Conservation (phyloP, 805 yeast genomes). For the Komagataella pseudopastoris region DNA sequence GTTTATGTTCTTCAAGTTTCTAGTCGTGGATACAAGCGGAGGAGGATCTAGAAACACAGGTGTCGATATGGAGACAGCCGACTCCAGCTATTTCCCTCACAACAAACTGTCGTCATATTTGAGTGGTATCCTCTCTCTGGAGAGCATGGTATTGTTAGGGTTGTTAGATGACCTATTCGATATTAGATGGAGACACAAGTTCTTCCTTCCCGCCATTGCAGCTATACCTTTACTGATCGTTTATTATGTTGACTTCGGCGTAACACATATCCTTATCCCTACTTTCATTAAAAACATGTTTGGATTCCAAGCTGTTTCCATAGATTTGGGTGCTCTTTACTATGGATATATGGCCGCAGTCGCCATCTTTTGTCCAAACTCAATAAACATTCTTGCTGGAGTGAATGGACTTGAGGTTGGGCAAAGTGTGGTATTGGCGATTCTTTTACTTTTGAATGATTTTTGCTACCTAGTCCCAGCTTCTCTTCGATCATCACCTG, state of each 20-base stretch:
- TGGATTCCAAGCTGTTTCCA: constrained; percentile 26
- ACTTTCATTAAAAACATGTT: constrained; percentile 35
- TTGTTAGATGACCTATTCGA: constrained; percentile 92
- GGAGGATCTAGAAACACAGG: constrained; percentile 41
- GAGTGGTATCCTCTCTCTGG: constrained; percentile 72
- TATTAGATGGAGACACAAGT: constrained; percentile 94
- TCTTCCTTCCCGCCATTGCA: constrained; percentile 89
- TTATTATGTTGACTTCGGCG: constrained; percentile 88
- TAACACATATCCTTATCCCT: constrained; percentile 79
- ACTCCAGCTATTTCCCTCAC: constrained; percentile 47
- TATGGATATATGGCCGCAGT: constrained; percentile 85
- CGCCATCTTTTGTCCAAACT: constrained; percentile 90
- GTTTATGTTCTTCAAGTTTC: constrained; percentile 65
- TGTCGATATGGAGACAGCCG: not conserved
- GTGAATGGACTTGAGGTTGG: constrained; percentile 95
- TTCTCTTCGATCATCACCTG: constrained; percentile 25
- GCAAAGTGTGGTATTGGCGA: constrained; percentile 70
- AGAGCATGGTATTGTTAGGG: constrained; percentile 76
- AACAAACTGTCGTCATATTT: constrained; percentile 74
- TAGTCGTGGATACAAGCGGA: constrained; percentile 34
- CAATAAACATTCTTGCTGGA: constrained; percentile 93
- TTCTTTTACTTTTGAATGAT: constrained; percentile 67
- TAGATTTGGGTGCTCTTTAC: constrained; percentile 72
- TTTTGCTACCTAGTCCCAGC: constrained; percentile 41
- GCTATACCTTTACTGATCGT: constrained; percentile 84